Conservation (phyloP, 2,329 filamentous ascomycete genomes). For the Curvularia sp. region DNA sequence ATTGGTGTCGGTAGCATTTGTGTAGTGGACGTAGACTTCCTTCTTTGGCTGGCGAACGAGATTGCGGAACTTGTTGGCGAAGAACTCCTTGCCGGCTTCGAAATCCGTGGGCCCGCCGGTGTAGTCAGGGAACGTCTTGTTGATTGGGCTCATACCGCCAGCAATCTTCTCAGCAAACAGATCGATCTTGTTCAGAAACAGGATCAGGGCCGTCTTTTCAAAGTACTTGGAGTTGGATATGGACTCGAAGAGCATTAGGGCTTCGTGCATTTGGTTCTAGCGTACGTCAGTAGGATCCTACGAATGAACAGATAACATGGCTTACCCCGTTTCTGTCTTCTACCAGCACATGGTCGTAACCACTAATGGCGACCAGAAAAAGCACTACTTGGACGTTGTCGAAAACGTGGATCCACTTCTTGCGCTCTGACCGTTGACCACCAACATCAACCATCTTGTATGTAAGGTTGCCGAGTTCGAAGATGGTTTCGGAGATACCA, state of each 20-base stretch:
- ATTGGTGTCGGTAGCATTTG: slow-evolving; percentile 61
- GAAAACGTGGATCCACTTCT: slow-evolving; percentile 99
- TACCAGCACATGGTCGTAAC: slow-evolving; percentile 94
- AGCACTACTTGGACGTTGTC: slow-evolving; percentile 91
- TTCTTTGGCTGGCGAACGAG: slow-evolving; percentile 59
- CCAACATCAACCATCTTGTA: slow-evolving; percentile 98
- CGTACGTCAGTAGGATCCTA: slow-evolving; percentile 17
- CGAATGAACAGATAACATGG: slow-evolving; percentile 19
- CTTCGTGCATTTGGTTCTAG: slow-evolving; percentile 64
- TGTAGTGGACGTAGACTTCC: slow-evolving; percentile 61
- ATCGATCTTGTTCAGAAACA: slow-evolving; percentile 64
- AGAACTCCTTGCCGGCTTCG: slow-evolving; percentile 59
- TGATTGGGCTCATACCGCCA: slow-evolving; percentile 56
- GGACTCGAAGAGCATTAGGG: slow-evolving; percentile 61
- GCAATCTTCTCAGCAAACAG: slow-evolving; percentile 60
- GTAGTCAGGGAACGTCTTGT: slow-evolving; percentile 60
- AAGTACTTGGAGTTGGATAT: slow-evolving; percentile 63
- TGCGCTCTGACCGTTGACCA: slow-evolving; percentile 92
- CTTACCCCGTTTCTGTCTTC: slow-evolving; percentile 95
- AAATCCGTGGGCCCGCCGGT: slow-evolving; percentile 55
- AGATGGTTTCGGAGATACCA: slow-evolving; percentile 93
- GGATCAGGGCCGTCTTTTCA: slow-evolving; percentile 59
- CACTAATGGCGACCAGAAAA: slow-evolving; percentile 93
- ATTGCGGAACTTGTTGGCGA: slow-evolving; percentile 60
- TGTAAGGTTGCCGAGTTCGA: slow-evolving; percentile 88